These are phyloP conservation scores for Cystofilobasidium ferigula DNA, from an alignment of 768 basidiomycete species.

Conservation along the genomic window DNA sequence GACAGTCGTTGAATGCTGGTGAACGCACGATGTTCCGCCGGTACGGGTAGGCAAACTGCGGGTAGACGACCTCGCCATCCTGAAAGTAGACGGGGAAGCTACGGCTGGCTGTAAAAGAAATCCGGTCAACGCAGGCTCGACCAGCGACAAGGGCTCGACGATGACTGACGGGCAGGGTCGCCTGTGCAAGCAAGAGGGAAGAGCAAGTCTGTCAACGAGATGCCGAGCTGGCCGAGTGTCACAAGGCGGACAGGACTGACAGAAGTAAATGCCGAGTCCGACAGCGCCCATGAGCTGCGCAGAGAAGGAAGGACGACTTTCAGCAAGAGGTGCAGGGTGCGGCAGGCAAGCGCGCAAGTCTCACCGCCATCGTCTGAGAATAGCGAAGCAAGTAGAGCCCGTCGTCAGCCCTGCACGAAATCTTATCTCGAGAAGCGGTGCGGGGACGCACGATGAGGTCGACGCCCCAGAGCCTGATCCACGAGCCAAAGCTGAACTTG, in stretches of 20 bases:
- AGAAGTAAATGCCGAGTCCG: constrained; percentile 2
- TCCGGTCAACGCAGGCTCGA: constrained; percentile 3
- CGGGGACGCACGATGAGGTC: constrained; percentile 10
- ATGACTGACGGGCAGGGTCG: constrained; percentile 1
- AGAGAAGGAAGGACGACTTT: constrained; percentile 49
- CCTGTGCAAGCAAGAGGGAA: background rate
- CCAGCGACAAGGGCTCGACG: constrained; percentile 28
- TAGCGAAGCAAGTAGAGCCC: too few relatives aligned
- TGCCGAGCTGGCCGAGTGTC: background rate
- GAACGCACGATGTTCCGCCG: constrained; percentile 40
- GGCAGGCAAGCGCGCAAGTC: too few relatives aligned
- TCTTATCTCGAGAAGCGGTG: background rate
- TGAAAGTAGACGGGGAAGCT: constrained; percentile 44
- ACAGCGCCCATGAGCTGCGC: constrained; percentile 50
- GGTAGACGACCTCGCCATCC: constrained; percentile 47
- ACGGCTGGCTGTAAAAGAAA: constrained; percentile 41
- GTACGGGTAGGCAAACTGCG: constrained; percentile 29
- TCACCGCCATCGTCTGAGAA: too few relatives aligned
- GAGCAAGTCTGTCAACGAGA: background rate
- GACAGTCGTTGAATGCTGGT: too few relatives aligned
- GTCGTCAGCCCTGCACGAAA: too few relatives aligned
- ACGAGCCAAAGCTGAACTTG: constrained; percentile 1
- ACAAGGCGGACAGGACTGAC: background rate
- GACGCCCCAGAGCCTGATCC: constrained; percentile 17
- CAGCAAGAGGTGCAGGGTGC: constrained; percentile 31